Evolutionary conservation across 768 basidiomycete genomes (phyloP).

Genomic region (Lactarius vividus): DNA sequence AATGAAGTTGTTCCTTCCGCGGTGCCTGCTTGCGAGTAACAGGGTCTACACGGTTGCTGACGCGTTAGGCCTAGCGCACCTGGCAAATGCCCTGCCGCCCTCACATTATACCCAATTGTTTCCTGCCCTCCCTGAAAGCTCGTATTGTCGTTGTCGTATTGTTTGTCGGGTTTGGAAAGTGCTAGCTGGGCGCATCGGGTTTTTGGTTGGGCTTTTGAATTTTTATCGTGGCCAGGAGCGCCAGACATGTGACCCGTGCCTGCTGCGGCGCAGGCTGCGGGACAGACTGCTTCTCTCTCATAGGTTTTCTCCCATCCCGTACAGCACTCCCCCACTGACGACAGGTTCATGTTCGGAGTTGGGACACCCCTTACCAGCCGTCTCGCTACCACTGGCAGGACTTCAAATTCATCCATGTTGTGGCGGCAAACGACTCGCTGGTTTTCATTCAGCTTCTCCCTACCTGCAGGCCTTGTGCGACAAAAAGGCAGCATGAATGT

Average conservation of each 20-base stretch:
- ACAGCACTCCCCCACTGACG: not conserved
- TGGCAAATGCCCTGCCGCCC: not conserved
- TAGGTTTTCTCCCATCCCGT: too few relatives aligned
- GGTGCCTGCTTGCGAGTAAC: not conserved
- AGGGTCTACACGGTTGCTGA: not conserved
- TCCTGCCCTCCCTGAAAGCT: not conserved
- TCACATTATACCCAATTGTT: not conserved
- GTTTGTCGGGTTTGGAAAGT: not conserved
- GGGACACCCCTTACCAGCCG: too few relatives aligned
- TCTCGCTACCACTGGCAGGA: not conserved
- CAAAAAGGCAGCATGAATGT: not conserved
- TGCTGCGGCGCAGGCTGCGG: slow-evolving; percentile 1
- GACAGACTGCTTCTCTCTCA: not conserved
- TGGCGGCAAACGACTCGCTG: not conserved
- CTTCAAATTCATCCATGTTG: not conserved
- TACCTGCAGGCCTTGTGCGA: not conserved
- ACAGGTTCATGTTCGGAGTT: not conserved
- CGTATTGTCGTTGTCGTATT: slow-evolving; percentile 8
- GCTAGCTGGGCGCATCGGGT: not conserved
- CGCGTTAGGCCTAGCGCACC: not conserved
- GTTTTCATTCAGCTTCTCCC: too few relatives aligned
- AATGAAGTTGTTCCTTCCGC: not conserved
- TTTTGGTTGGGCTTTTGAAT: not conserved
- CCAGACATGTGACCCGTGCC: slow-evolving; percentile 16
- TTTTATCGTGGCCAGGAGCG: slow-evolving; percentile 5